Conservation (phyloP, 768 basidiomycete species). For the Cubamyces lactineus region DNA sequence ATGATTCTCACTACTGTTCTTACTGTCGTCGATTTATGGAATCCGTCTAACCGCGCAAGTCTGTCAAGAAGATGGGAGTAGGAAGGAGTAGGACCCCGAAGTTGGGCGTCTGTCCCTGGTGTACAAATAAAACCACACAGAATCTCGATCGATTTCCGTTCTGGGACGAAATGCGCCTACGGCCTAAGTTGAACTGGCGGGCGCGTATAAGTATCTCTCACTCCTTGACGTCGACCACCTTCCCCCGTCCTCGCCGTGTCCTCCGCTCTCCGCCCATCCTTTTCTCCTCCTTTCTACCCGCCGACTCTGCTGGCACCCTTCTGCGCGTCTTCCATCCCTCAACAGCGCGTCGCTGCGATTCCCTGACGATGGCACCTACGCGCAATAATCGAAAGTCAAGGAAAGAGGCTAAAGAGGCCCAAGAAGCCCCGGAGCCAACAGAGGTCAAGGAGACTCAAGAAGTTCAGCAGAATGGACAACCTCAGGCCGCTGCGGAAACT, state of each 20-base stretch:
- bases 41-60: too few relatives aligned
- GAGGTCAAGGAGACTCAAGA: too few relatives aligned
- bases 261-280: background rate
- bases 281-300: background rate
- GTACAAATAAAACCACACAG: slow-evolving; percentile 13
- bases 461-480: too few relatives aligned
- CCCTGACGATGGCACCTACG: too few relatives aligned
- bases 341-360: too few relatives aligned
- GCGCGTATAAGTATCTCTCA: slow-evolving; percentile 12
- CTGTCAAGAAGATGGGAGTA: too few relatives aligned
- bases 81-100: slow-evolving; percentile 14
- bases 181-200: slow-evolving; percentile 19
- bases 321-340: too few relatives aligned
- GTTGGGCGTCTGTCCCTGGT: background rate
- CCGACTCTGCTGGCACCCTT: background rate
- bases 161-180: slow-evolving; percentile 7
- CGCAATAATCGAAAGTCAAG: too few relatives aligned
- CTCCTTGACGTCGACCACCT: slow-evolving; percentile 2
- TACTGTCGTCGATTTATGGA: too few relatives aligned
- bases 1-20: too few relatives aligned
- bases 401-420: too few relatives aligned
- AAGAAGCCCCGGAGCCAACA: too few relatives aligned
- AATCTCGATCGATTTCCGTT: background rate
- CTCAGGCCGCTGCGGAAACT: background rate
- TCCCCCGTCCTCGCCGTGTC: slow-evolving; percentile 1